A percentile compares a stretch with the other conserved stretches of the same genome.
Evolutionary conservation across 306 rosid species (phyloP).

Genomic region (Gillenia trifoliata): DNA sequence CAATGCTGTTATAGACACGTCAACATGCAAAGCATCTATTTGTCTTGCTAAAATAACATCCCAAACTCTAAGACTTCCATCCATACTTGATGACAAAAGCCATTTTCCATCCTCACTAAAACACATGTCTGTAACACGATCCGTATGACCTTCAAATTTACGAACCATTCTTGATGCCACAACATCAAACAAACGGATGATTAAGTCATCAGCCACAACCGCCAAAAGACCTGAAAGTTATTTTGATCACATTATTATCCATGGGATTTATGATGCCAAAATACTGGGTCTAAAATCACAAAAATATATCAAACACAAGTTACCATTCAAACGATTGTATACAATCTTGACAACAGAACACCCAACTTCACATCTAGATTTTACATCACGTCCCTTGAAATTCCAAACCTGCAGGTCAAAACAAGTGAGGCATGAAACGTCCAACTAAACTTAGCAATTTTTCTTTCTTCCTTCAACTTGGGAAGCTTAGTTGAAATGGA

Average conservation of each 20-base stretch:
- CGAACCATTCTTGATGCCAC: constrained; percentile 82
- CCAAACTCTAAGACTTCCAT: constrained; percentile 93
- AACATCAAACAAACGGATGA: constrained; percentile 72
- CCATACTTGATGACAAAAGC: constrained; percentile 95
- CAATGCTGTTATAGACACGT: constrained; percentile 71
- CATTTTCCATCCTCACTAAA: constrained; percentile 98
- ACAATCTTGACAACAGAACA: constrained; percentile 65
- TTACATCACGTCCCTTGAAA: constrained; percentile 65
- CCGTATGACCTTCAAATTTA: constrained; percentile 85
- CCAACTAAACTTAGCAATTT: background rate
- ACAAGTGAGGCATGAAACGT: constrained; percentile 16
- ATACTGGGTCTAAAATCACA: background rate
- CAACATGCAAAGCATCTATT: constrained; percentile 77
- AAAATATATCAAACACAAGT: constrained; percentile 2
- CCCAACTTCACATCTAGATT: constrained; percentile 75
- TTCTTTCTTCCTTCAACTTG: background rate
- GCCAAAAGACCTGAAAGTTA: constrained; percentile 82
- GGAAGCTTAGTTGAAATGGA: background rate
- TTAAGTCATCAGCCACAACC: constrained; percentile 66
- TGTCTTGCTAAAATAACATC: constrained; percentile 86
- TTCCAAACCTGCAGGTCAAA: constrained; percentile 69
- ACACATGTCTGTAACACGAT: constrained; percentile 87
- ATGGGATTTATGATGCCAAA: background rate
- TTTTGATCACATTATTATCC: constrained; percentile 1
- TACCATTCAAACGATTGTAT: constrained; percentile 85